Evolutionary conservation across 2,329 filamentous ascomycete species (phyloP), one percentile per base, ranked within the genome.

Genomic region (Pestalotiopsis sp.): DNA sequence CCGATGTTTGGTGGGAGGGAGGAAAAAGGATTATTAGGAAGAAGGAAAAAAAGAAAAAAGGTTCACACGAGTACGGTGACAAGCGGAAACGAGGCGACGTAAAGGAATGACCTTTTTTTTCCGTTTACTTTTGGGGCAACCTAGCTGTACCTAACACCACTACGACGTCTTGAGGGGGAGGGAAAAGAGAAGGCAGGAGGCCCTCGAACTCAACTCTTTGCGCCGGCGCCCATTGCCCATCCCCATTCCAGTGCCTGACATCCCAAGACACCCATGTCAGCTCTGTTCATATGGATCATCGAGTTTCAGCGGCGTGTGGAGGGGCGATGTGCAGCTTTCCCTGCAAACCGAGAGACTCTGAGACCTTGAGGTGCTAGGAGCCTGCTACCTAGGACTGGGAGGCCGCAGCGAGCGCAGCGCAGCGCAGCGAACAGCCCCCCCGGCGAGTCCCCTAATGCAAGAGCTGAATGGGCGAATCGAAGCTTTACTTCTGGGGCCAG

Each of bases 251-350:
- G 17, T n/a, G 6, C 27, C 27, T 31, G 27, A 31, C 45, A 52
- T 52, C 45, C 17, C 17, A 52, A n/a, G 17, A 52, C 17, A 52
- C 45, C 45, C 45, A 52, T 52, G 45, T 52, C 45, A n/a, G 17
- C 17, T 52, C 23, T 59, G 57, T 12, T 39, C 59, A 31, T 31
- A 62, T 62, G 38, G 61, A 45, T 52, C 61, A 41, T 20, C 61
- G 61, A 64, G 61, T 64, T 64, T 64, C 61, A 64, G 61, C 61
- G 25, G 61, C 61, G 61, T 64, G 61, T 64, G 61, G 61, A 64
- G 61, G 61, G 57, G 57, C 27, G 20, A 36, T 59, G 23, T 27
- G 57, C 23, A 25, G 23, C 27, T 59, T 59, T 36, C 13, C 57
- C 25, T 36, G 57, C n/a, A 23, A 59, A 23, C 57, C 56, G 57